Percentiles rank a stretch among this genome's conserved stretches.
phyloP scores from a whole-genome alignment of 202 grass and related monocot genomes.

The Schoenoplectus tabernaemontani region DNA sequence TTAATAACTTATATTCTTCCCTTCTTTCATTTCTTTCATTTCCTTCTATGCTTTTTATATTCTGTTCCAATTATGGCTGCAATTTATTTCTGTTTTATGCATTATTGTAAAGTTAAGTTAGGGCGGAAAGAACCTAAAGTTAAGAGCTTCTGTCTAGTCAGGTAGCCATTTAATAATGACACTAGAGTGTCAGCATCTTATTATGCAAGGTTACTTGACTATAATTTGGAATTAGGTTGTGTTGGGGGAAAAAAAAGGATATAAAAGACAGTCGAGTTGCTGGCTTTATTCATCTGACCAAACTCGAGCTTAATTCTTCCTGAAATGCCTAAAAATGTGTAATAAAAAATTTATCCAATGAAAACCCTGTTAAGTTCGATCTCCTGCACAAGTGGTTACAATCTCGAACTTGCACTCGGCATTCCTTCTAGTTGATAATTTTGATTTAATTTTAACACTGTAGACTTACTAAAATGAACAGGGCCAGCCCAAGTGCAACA shows the following conservation, averaged over 20 bases:
- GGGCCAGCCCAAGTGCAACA: slow-evolving; percentile 31
- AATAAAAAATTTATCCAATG: neutral
- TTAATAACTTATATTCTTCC: neutral
- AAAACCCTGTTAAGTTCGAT: neutral
- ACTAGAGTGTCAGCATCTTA: neutral
- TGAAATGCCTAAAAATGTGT: neutral
- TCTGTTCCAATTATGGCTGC: neutral
- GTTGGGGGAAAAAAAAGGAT: neutral
- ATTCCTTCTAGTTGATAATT: neutral
- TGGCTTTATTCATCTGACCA: neutral
- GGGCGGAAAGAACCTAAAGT: neutral
- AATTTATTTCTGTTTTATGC: neutral
- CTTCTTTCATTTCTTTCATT: slow-evolving; percentile 7
- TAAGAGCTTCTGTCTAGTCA: neutral
- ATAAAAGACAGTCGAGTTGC: neutral
- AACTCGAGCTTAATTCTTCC: neutral
- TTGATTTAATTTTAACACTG: slow-evolving; percentile 24
- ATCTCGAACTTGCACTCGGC: neutral
- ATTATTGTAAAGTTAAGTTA: neutral
- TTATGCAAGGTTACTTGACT: neutral
- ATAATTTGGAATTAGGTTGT: neutral
- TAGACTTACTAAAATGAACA: slow-evolving; percentile 46
- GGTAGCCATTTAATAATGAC: neutral
- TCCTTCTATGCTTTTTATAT: neutral
- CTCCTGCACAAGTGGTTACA: neutral